Base-by-base conservation (phyloP, 352 stramenopile genomes). In the Pythium grandisporangium region DNA sequence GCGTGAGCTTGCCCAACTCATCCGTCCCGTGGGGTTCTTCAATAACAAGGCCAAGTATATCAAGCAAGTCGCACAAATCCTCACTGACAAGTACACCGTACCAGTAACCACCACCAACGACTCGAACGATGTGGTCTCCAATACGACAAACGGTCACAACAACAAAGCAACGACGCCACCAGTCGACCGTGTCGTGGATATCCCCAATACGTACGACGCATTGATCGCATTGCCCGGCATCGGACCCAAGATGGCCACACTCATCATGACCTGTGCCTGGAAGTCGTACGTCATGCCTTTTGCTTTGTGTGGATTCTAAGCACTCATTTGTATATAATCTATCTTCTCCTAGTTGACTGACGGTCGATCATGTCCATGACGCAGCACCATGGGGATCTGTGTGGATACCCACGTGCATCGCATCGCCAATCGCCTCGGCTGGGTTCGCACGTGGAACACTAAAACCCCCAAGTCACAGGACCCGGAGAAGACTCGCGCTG, bases 391-490 rank as follows among this genome's bases (percentile, higher is more conserved):
- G 10, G 95, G 95, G 27, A 98, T 99, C 55, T 96, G 93, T 36
- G 91, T 99, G 12, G 95, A 99, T 55, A 97, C 94, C 30, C 95
- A 99, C 57, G 96, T 99, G 55, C 94, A 98, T 60, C 87, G 94
- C 23, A 96, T 99, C 42, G 93, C 93, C 30, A 98, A 98, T 58
- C 83, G 90, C 32, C 69, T 99, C 2, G 73, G 83, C 24, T 99
- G 93, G 93, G 91, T 97, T 8, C 70, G 85, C 14, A 84, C 78
- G 13, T 90, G 70, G 60, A 96, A 96, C 45, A 93, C 67, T 45
- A 65, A 59, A 43, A 85, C 83, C 39, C 70, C 63, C 3, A 88
- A 85, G 53, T 61, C 70, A 8, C 75, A 91, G 37, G 60, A 88
- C 41, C 93, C 95, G 0, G 95, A 99, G 58, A 85, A 96, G 39